Conservation (phyloP, 768 basidiomycete species). For the Ramaria rubella region DNA sequence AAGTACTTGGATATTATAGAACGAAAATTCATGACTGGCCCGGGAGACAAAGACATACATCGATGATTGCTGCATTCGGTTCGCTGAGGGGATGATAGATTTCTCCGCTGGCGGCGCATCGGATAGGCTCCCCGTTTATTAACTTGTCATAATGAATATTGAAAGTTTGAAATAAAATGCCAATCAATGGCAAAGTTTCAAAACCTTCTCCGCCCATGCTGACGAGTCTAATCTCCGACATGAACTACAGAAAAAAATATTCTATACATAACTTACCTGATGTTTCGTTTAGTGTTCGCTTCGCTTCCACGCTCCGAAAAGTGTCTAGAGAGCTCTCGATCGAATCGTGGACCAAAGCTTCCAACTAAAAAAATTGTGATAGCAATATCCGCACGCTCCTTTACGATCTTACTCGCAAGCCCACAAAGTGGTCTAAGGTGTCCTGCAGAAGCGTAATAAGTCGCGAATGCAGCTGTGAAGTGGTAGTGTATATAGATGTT, state of each 20-base stretch:
- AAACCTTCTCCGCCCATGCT: too few relatives aligned
- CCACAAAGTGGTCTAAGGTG: not conserved
- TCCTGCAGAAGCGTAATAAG: not conserved
- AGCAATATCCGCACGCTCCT: not conserved
- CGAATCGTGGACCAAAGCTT: not conserved
- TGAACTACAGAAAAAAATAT: not conserved
- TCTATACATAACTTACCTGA: not conserved
- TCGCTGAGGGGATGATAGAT: too few relatives aligned
- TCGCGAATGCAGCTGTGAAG: not conserved
- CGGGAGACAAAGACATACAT: too few relatives aligned
- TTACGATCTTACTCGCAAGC: not conserved
- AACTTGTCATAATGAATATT: too few relatives aligned
- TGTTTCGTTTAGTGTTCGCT: not conserved
- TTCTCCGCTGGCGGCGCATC: too few relatives aligned
- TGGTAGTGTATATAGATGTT: not conserved
- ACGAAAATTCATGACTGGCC: not conserved
- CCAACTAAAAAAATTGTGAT: constrained; percentile 1
- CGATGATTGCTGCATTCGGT: too few relatives aligned
- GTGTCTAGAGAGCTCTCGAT: not conserved
- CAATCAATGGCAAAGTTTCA: too few relatives aligned
- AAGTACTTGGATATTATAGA: not conserved
- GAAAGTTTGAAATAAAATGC: too few relatives aligned
- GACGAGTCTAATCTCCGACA: too few relatives aligned
- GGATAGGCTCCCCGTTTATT: too few relatives aligned
- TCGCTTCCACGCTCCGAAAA: not conserved